Percentiles rank a stretch among this genome's conserved stretches.
These are phyloP conservation scores for Suillus hirtellus DNA, from an alignment of 768 basidiomycete genomes.

Conservation along the genomic window DNA sequence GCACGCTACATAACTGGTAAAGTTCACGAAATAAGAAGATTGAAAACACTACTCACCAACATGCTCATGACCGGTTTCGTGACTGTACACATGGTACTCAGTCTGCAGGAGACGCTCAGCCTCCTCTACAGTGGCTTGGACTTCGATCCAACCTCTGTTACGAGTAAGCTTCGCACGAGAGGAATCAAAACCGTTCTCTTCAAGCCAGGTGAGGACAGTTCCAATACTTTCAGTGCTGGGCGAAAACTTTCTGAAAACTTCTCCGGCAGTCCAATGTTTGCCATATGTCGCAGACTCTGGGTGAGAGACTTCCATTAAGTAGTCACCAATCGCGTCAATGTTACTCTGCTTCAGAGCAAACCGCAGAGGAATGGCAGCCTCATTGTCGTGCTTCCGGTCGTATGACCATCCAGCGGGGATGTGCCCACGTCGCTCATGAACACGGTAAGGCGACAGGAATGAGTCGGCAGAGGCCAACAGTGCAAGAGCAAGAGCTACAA, in stretches of 20 bases:
- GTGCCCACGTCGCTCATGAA: slow-evolving; percentile 37
- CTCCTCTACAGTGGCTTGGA: slow-evolving; percentile 41
- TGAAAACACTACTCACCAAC: slow-evolving; percentile 31
- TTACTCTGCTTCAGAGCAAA: slow-evolving; percentile 51
- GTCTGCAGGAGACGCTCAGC: slow-evolving; percentile 44
- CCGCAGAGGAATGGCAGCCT: slow-evolving; percentile 44
- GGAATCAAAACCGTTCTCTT: slow-evolving; percentile 39
- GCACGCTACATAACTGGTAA: slow-evolving; percentile 27
- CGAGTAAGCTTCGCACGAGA: slow-evolving; percentile 39
- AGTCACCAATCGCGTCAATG: slow-evolving; percentile 44
- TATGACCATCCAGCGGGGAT: slow-evolving; percentile 40
- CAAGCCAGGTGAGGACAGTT: slow-evolving; percentile 46
- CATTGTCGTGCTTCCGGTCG: slow-evolving; percentile 34
- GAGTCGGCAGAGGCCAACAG: slow-evolving; percentile 2
- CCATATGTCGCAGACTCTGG: slow-evolving; percentile 53
- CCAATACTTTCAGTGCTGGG: slow-evolving; percentile 43
- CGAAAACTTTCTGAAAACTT: slow-evolving; percentile 47
- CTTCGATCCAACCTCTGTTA: slow-evolving; percentile 42
- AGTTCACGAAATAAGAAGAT: neutral
- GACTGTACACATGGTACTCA: slow-evolving; percentile 44
- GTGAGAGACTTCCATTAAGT: slow-evolving; percentile 49
- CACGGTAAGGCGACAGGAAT: slow-evolving; percentile 40
- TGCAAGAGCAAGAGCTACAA: slow-evolving; percentile 3
- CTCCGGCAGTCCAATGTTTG: slow-evolving; percentile 46
- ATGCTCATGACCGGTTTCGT: slow-evolving; percentile 38